Evolutionary conservation across 2,329 filamentous ascomycete genomes (phyloP).

Genomic region (Pestalotiopsis sp.): DNA sequence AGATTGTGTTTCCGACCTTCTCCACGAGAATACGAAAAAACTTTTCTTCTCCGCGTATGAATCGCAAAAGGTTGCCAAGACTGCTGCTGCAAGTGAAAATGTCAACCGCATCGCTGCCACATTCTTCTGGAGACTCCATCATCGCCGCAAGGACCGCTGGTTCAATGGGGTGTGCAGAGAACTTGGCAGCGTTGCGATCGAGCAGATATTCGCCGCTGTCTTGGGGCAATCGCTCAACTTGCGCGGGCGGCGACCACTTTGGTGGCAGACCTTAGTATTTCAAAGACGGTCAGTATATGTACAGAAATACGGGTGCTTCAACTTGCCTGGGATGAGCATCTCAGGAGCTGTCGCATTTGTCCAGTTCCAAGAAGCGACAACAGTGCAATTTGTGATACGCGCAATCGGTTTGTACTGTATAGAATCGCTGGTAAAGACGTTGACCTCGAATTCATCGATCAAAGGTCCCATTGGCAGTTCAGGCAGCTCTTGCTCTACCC

Average conservation of each 20-base stretch:
- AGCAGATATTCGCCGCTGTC: slow-evolving; percentile 55
- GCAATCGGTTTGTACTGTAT: not conserved
- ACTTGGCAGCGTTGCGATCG: slow-evolving; percentile 56
- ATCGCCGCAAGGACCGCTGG: slow-evolving; percentile 46
- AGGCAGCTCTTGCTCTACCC: not conserved
- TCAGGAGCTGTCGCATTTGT: slow-evolving; percentile 26
- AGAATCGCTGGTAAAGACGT: not conserved
- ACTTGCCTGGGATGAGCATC: slow-evolving; percentile 37
- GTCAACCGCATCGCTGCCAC: slow-evolving; percentile 41
- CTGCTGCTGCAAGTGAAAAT: slow-evolving; percentile 64
- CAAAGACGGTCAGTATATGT: not conserved
- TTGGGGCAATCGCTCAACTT: slow-evolving; percentile 36
- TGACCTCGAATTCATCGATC: slow-evolving; percentile 5
- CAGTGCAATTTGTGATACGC: slow-evolving; percentile 9
- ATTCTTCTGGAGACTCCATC: slow-evolving; percentile 15
- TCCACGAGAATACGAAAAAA: slow-evolving; percentile 64
- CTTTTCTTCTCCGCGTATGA: slow-evolving; percentile 45
- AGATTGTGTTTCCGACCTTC: slow-evolving; percentile 57
- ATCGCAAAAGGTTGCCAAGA: slow-evolving; percentile 63
- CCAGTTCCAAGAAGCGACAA: slow-evolving; percentile 42
- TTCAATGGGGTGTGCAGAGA: slow-evolving; percentile 52
- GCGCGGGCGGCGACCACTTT: slow-evolving; percentile 47
- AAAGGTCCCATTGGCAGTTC: slow-evolving; percentile 13
- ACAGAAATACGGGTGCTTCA: not conserved
- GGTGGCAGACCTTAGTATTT: slow-evolving; percentile 47